A percentile compares a stretch with the other conserved stretches of the same genome.
Conservation (phyloP, 306 rosid genomes). For the Pterocarpus santalinus region DNA sequence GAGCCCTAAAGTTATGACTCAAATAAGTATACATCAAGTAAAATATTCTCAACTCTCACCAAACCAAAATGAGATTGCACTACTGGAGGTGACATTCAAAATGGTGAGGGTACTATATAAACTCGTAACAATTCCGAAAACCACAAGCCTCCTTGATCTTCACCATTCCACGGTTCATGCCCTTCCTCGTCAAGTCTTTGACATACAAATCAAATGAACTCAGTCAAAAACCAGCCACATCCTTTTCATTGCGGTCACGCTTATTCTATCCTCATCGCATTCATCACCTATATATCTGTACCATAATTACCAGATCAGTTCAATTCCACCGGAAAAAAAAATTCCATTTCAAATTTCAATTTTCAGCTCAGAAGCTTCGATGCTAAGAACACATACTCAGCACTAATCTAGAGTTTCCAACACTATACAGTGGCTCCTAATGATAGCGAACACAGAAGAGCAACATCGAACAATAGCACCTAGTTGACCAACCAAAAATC, state of each 20-base stretch:
- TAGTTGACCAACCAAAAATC: slow-evolving; percentile 29
- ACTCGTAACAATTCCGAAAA: not conserved
- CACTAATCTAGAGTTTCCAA: too few relatives aligned
- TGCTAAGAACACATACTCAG: not conserved
- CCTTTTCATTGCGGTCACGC: slow-evolving; percentile 6
- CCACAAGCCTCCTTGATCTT: slow-evolving; percentile 22
- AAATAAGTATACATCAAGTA: too few relatives aligned
- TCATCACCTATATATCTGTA: not conserved
- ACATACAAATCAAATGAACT: slow-evolving; percentile 5
- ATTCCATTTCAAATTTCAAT: too few relatives aligned
- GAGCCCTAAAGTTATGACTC: too few relatives aligned
- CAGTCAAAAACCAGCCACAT: slow-evolving; percentile 11
- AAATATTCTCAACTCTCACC: slow-evolving; percentile 35
- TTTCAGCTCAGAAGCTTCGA: too few relatives aligned
- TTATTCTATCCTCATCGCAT: slow-evolving; percentile 33
- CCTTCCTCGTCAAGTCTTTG: slow-evolving; percentile 6
- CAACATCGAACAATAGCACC: not conserved
- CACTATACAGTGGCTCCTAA: too few relatives aligned
- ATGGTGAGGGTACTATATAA: slow-evolving; percentile 18
- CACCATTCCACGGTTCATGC: slow-evolving; percentile 27
- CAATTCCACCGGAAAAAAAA: not conserved
- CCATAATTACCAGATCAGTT: slow-evolving; percentile 34
- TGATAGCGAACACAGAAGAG: too few relatives aligned
- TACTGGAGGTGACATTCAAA: slow-evolving; percentile 26
- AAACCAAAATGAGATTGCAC: slow-evolving; percentile 19